Evolutionary conservation across 495 filamentous ascomycete genomes (phyloP).

Genomic region (Penicillium pancosmium): DNA sequence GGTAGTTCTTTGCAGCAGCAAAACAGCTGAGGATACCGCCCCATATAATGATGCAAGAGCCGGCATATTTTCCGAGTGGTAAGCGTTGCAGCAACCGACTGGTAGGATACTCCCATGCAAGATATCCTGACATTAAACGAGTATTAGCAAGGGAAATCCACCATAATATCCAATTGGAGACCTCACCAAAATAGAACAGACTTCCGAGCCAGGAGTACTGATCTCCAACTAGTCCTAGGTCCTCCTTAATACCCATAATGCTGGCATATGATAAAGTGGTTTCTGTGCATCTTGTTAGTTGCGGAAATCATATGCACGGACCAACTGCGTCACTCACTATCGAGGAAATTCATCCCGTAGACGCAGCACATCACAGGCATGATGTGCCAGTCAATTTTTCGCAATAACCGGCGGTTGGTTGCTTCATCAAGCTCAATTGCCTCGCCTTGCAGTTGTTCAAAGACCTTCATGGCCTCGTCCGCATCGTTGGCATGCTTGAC

Average conservation of each 20-base stretch:
- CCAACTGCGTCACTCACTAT: constrained; percentile 38
- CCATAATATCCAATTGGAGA: not conserved
- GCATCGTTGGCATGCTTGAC: constrained; percentile 54
- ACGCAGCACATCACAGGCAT: constrained; percentile 62
- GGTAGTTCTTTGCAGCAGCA: constrained; percentile 44
- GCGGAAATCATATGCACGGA: too few relatives aligned
- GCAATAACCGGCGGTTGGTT: constrained; percentile 53
- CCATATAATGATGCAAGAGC: constrained; percentile 56
- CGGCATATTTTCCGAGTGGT: constrained; percentile 58
- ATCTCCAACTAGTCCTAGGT: constrained; percentile 38
- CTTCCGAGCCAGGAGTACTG: constrained; percentile 53
- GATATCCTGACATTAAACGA: constrained; percentile 46
- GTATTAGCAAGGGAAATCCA: not conserved
- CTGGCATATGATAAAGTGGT: constrained; percentile 61
- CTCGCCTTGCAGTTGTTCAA: constrained; percentile 46
- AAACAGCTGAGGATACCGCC: constrained; percentile 52
- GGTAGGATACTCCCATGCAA: constrained; percentile 62
- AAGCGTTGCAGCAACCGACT: constrained; percentile 56
- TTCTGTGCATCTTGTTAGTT: constrained; percentile 28
- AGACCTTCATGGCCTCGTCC: constrained; percentile 58
- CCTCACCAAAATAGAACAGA: constrained; percentile 58
- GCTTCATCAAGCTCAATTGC: constrained; percentile 49
- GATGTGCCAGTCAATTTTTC: constrained; percentile 58
- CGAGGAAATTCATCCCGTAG: constrained; percentile 62
- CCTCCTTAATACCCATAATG: constrained; percentile 57